Evolutionary conservation across 371 early-diverging fungal species (phyloP).

Genomic region (Blakeslea trispora): DNA sequence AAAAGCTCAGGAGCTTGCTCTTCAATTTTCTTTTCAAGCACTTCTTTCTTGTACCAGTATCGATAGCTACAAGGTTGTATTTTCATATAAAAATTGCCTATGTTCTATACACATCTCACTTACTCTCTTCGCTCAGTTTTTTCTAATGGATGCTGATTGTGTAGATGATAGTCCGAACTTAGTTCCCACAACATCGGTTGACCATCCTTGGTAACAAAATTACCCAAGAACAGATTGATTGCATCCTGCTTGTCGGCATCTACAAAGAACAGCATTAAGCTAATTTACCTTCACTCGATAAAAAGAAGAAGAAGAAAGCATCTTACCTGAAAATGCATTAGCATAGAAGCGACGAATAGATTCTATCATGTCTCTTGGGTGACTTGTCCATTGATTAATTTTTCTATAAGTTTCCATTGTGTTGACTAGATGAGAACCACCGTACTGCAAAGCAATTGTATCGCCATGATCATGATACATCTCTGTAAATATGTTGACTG

Average conservation of each 20-base stretch:
- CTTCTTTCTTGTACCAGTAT: slow-evolving; percentile 61
- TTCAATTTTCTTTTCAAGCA: slow-evolving; percentile 33
- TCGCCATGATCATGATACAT: slow-evolving; percentile 99
- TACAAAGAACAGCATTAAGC: slow-evolving; percentile 13
- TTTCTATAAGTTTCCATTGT: slow-evolving; percentile 97
- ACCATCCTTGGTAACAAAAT: slow-evolving; percentile 60
- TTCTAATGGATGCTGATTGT: slow-evolving; percentile 65
- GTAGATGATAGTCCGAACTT: slow-evolving; percentile 79
- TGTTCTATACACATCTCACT: slow-evolving; percentile 2
- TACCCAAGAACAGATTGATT: slow-evolving; percentile 93
- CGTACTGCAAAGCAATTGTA: slow-evolving; percentile 98
- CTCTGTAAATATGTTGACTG: slow-evolving; percentile 88
- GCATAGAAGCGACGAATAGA: slow-evolving; percentile 89
- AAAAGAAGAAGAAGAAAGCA: no score
- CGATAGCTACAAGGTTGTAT: slow-evolving; percentile 60
- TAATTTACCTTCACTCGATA: not conserved
- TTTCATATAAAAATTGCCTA: not conserved
- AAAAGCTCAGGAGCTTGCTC: slow-evolving; percentile 24
- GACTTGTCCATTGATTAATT: slow-evolving; percentile 91
- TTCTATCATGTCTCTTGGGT: slow-evolving; percentile 95
- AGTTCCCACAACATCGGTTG: slow-evolving; percentile 83
- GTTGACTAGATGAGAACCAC: slow-evolving; percentile 97
- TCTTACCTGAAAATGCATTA: slow-evolving; percentile 89
- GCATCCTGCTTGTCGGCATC: slow-evolving; percentile 97
- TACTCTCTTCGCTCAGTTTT: slow-evolving; percentile 53